Evolutionary conservation across 2,329 filamentous ascomycete genomes (phyloP).

Genomic region (Alternaria burnsii): DNA sequence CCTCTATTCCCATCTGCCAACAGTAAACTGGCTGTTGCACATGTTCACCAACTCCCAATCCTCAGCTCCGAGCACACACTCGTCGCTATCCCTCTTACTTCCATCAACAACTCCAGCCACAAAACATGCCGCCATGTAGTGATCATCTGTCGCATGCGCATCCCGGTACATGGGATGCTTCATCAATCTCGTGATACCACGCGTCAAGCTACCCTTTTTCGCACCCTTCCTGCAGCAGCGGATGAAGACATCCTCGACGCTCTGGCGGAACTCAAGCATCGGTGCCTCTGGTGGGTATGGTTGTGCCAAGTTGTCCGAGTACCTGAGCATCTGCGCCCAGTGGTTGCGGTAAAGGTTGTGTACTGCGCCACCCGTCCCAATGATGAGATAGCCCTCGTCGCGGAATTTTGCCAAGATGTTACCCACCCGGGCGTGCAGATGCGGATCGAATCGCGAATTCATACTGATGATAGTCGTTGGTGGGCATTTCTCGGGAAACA

Average conservation of each 20-base stretch:
- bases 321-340: constrained; percentile 71
- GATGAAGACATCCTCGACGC: constrained; percentile 67
- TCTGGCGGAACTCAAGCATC: constrained; percentile 70
- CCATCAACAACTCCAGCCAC: constrained; percentile 61
- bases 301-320: constrained; percentile 58
- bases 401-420: constrained; percentile 65
- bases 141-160: constrained; percentile 74
- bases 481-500: constrained; percentile 70
- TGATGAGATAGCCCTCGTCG: constrained; percentile 64
- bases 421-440: constrained; percentile 67
- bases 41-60: constrained; percentile 48
- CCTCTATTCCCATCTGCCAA: constrained; percentile 34
- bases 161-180: constrained; percentile 72
- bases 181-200: constrained; percentile 69
- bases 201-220: constrained; percentile 58
- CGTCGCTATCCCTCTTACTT: constrained; percentile 28
- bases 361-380: constrained; percentile 69
- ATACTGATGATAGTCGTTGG: constrained; percentile 69
- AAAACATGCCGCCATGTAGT: constrained; percentile 73
- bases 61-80: constrained; percentile 40
- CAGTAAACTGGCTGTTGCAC: constrained; percentile 47
- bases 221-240: constrained; percentile 58
- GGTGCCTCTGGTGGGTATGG: background rate
- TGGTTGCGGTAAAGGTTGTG: constrained; percentile 75
- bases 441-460: constrained; percentile 65